Evolutionary conservation across 139 green algal species (phyloP), one percentile per base, ranked within the genome.

Genomic region (Picochlorum sp.): DNA sequence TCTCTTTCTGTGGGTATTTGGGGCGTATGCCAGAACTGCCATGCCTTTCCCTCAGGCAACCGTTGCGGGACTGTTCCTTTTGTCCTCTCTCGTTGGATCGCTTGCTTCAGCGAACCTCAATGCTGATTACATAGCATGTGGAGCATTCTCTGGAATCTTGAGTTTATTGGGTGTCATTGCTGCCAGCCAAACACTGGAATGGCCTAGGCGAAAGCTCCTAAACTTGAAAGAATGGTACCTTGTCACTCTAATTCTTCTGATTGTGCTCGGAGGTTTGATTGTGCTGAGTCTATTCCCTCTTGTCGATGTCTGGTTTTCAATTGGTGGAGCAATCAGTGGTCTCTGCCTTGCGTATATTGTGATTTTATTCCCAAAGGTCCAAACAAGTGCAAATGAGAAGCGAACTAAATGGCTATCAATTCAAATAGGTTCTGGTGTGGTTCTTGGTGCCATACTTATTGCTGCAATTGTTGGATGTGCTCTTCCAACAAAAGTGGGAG

Each of bases 101-200:
- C 26, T 81, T 14, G 57, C 64, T 10, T 77, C 67, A 23, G 70
- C 71, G 23, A 85, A 85, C 61, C 63, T 85, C 21, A 73, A 79
- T 20, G 28, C 30, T 0, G 34, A 69, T 32, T 71, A 71, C 14
- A 52, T 79, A 9, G 56, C 66, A 7, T 73, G 71, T 18, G 76
- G 75, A 21, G 75, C 69, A 9, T 67, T 72, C 16, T 74, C 66
- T 3, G 78, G 65, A 10, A 61, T 79, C 4, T 76, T 61, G 38
- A 71, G 57, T 20, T 58, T 86, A 5, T 56, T 86, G 49, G 78
- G 72, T 16, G 62, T 45, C 13, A 38, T 73, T 26, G 70, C 51
- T 45, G 72, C 62, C 1, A 74, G 81, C 30, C 75, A 82, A 60
- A 23, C 65, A 15, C 20, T 81, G 14, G 58, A 73, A 9, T 57